phyloP scores from a whole-genome alignment of 495 filamentous ascomycete genomes.

The Pseudevernia furfuracea region DNA sequence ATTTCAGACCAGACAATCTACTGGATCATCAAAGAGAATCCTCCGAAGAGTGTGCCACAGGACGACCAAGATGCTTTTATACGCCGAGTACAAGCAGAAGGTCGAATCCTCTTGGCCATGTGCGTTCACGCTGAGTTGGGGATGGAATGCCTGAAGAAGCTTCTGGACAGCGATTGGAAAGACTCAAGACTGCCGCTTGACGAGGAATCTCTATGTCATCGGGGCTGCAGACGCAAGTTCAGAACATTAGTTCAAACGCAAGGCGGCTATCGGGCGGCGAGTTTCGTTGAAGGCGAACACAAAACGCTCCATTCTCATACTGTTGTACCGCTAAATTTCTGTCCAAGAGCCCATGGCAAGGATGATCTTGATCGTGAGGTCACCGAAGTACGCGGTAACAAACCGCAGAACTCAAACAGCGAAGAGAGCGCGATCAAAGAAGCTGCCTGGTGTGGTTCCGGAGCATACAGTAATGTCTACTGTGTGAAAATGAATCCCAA shows the following conservation, averaged over 20 bases:
- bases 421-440: not conserved
- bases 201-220: no score
- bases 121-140: not conserved
- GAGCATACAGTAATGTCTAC: slow-evolving; percentile 13
- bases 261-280: not conserved
- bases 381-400: not conserved
- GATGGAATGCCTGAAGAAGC: slow-evolving; percentile 15
- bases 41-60: no score
- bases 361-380: not conserved
- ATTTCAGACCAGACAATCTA: no score
- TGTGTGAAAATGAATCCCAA: slow-evolving; percentile 10
- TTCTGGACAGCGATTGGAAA: no score
- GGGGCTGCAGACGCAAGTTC: no score
- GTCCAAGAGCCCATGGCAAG: not conserved
- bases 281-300: slow-evolving; percentile 13
- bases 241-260: no score
- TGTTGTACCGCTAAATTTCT: slow-evolving; percentile 3
- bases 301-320: not conserved
- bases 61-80: no score
- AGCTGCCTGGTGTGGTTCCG: not conserved
- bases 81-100: no score
- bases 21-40: no score
- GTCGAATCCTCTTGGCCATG: slow-evolving; percentile 1
- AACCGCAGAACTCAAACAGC: not conserved
- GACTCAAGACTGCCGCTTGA: no score